phyloP scores from a whole-genome alignment of 2,329 filamentous ascomycete species.

The Fusarium temperatum region DNA sequence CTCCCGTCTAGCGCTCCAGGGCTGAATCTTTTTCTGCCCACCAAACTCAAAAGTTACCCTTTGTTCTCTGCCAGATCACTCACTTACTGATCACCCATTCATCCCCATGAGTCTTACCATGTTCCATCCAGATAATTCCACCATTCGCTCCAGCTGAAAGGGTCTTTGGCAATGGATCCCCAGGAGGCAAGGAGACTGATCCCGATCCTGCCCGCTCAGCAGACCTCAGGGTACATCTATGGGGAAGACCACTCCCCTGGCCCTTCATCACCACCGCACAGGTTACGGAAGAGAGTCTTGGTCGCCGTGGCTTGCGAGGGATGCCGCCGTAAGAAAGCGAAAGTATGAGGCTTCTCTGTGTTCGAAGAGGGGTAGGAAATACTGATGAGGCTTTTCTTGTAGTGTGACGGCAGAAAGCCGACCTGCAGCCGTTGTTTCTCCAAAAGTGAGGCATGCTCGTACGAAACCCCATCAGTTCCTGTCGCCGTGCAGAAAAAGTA shows the following conservation, averaged over 20 bases:
- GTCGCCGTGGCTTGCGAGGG: constrained; percentile 16
- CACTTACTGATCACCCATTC: not conserved
- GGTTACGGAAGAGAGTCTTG: not conserved
- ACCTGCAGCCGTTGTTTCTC: constrained; percentile 10
- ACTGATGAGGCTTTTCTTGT: not conserved
- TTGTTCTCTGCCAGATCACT: not conserved
- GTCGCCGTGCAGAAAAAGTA: constrained; percentile 9
- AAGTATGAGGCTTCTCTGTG: not conserved
- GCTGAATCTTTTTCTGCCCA: not conserved
- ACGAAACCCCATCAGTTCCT: not conserved
- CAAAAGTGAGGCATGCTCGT: not conserved
- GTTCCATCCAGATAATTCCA: not conserved
- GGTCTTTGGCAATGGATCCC: constrained; percentile 2
- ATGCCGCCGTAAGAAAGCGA: constrained; percentile 15
- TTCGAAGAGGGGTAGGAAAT: not conserved
- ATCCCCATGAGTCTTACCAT: not conserved
- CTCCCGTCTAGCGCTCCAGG: not conserved
- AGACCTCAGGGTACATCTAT: not conserved
- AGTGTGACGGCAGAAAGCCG: constrained; percentile 16
- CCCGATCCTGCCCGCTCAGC: constrained; percentile 16
- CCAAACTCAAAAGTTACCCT: not conserved
- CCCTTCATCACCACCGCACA: not conserved
- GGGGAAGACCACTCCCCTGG: not conserved
- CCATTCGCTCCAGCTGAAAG: not conserved
- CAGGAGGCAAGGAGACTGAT: constrained; percentile 5